phyloP scores from a whole-genome alignment of 2,329 filamentous ascomycete species.

The Davidsoniella virescens region DNA sequence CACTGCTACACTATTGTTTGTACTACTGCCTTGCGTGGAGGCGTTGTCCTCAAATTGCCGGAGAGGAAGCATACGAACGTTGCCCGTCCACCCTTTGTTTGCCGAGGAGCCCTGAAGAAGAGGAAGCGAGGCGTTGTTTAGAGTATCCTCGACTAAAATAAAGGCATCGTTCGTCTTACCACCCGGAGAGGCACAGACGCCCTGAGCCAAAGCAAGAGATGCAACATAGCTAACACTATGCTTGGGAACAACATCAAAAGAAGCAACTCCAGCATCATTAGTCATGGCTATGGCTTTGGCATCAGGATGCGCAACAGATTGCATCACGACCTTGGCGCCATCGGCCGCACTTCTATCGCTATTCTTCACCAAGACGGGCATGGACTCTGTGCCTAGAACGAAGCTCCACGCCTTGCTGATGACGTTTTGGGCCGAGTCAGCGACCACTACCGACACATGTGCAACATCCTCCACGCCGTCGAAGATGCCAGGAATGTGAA shows the following conservation, averaged over 20 bases:
- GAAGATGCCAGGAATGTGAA: slow-evolving; percentile 5
- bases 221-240: slow-evolving; percentile 9
- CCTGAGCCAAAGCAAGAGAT: slow-evolving; percentile 1
- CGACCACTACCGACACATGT: slow-evolving; percentile 8
- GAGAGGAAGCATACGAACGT: background rate
- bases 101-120: background rate
- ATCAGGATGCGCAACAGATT: slow-evolving; percentile 5
- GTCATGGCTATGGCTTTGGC: background rate
- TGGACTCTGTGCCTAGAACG: background rate
- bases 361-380: slow-evolving; percentile 5
- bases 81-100: background rate
- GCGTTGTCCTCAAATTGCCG: background rate
- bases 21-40: background rate
- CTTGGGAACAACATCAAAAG: slow-evolving; percentile 2
- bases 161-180: background rate
- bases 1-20: background rate
- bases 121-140: background rate
- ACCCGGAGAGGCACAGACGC: slow-evolving; percentile 6
- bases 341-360: background rate
- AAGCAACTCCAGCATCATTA: slow-evolving; percentile 1
- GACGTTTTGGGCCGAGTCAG: slow-evolving; percentile 1
- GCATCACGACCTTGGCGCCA: slow-evolving; percentile 4
- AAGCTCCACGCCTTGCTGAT: slow-evolving; percentile 9
- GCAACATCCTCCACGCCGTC: background rate
- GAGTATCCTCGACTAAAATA: background rate